phyloP scores from a whole-genome alignment of 2,329 filamentous ascomycete genomes.

The Coleophoma cylindrospora region DNA sequence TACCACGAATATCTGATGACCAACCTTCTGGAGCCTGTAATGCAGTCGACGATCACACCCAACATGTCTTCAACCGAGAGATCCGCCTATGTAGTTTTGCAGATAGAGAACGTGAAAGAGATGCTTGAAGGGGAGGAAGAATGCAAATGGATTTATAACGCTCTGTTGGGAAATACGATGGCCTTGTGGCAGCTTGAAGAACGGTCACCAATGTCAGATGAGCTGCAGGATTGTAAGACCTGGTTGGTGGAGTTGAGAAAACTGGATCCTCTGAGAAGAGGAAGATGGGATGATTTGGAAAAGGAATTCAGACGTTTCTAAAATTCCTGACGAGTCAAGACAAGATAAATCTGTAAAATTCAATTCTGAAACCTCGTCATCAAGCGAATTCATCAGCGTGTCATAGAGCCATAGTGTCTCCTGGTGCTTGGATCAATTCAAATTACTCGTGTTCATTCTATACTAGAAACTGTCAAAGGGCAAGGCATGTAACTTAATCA shows the following conservation, averaged over 20 bases:
- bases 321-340: not conserved
- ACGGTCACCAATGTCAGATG: slow-evolving; percentile 31
- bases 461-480: no score
- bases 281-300: slow-evolving; percentile 28
- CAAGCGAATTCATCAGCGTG: no score
- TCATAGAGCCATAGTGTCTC: no score
- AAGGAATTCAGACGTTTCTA: not conserved
- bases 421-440: no score
- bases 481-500: no score
- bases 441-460: no score
- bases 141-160: slow-evolving; percentile 88
- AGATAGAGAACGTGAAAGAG: slow-evolving; percentile 70
- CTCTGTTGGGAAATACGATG: slow-evolving; percentile 69
- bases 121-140: slow-evolving; percentile 60
- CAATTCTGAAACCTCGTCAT: no score
- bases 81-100: slow-evolving; percentile 58
- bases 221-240: slow-evolving; percentile 27
- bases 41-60: slow-evolving; percentile 55
- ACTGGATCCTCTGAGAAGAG: slow-evolving; percentile 25
- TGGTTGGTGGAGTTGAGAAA: slow-evolving; percentile 26
- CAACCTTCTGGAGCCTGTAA: slow-evolving; percentile 49
- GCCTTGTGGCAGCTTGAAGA: slow-evolving; percentile 49
- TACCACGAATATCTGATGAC: slow-evolving; percentile 87
- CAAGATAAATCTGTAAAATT: no score
- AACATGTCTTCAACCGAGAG: slow-evolving; percentile 58